Percentiles rank a stretch among this genome's conserved stretches.
phyloP scores from a whole-genome alignment of 2,329 filamentous ascomycete genomes.

The Dactylellina leptospora region DNA sequence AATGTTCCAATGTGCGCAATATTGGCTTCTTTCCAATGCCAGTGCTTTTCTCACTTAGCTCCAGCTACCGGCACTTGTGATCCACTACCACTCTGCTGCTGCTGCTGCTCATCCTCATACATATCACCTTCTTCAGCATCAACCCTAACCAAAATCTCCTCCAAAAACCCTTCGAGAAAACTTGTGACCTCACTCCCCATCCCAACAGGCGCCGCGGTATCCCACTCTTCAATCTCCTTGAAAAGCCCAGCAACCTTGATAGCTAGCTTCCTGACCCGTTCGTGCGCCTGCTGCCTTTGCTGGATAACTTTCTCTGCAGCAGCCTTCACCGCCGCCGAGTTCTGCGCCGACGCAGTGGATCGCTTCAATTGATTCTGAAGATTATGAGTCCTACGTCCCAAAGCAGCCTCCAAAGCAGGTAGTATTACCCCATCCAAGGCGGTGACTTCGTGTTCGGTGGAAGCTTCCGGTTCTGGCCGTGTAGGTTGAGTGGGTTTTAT shows the following conservation, averaged over 20 bases:
- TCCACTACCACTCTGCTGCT: too few species aligned
- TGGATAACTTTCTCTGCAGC: conserved; percentile 65
- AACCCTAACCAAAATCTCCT: conserved; percentile 90
- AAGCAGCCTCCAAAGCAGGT: conserved; percentile 87
- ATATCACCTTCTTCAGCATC: conserved; percentile 78
- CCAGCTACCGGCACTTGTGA: too few species aligned
- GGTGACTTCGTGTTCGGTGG: conserved; percentile 73
- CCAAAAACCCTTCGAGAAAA: conserved; percentile 88
- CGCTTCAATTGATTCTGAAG: conserved; percentile 62
- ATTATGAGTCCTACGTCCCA: conserved; percentile 76
- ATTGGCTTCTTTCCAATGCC: too few species aligned
- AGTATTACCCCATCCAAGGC: conserved; percentile 91
- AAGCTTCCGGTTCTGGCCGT: conserved; percentile 30
- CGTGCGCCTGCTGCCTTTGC: conserved; percentile 79
- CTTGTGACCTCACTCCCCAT: conserved; percentile 92
- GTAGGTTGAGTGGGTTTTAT: conserved; percentile 34
- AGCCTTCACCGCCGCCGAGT: conserved; percentile 52
- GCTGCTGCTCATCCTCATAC: conserved; percentile 41
- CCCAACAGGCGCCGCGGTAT: conserved; percentile 84
- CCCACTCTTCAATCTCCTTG: conserved; percentile 87
- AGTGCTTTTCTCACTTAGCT: too few species aligned
- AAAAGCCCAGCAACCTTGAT: conserved; percentile 84
- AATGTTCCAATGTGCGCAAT: too few species aligned
- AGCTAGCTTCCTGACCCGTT: conserved; percentile 81
- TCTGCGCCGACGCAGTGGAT: conserved; percentile 47